Conservation (phyloP, 129 eudicot genomes). For the Dittrichia graveolens region DNA sequence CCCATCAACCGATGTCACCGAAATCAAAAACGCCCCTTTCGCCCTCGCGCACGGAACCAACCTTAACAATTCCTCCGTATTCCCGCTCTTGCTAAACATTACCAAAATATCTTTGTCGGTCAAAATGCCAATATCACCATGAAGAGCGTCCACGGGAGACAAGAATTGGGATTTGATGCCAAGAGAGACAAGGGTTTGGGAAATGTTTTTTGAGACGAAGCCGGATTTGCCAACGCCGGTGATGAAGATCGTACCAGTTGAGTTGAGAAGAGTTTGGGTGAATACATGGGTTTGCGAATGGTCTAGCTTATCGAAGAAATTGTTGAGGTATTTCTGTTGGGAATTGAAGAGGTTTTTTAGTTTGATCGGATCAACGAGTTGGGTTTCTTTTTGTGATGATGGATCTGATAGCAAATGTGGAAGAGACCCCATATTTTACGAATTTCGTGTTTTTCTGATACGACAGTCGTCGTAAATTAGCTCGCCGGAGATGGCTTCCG, state of each 20-base stretch:
- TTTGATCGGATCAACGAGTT: constrained; percentile 42
- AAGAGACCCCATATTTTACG: constrained; percentile 51
- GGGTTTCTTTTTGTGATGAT: constrained; percentile 26
- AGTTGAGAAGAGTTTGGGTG: constrained; percentile 75
- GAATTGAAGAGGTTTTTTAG: constrained; percentile 71
- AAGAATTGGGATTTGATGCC: constrained; percentile 70
- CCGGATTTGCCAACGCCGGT: constrained; percentile 97
- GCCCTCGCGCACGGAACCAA: constrained; percentile 90
- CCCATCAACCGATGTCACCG: constrained; percentile 67
- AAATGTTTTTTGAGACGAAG: constrained; percentile 87
- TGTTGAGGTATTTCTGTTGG: constrained; percentile 83
- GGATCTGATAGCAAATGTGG: constrained; percentile 29
- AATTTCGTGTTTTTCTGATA: background rate
- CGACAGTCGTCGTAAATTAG: background rate
- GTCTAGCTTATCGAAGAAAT: constrained; percentile 78
- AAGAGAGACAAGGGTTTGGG: constrained; percentile 88
- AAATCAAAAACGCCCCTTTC: constrained; percentile 77
- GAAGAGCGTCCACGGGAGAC: constrained; percentile 86
- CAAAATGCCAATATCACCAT: constrained; percentile 87
- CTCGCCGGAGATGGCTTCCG: constrained; percentile 39
- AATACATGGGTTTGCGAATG: constrained; percentile 67
- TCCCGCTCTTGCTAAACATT: constrained; percentile 85
- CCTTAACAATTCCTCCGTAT: constrained; percentile 67
- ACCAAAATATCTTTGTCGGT: constrained; percentile 51
- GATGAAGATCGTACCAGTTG: constrained; percentile 77